phyloP scores from a whole-genome alignment of 306 rosid genomes.

The Quercus ilex region DNA sequence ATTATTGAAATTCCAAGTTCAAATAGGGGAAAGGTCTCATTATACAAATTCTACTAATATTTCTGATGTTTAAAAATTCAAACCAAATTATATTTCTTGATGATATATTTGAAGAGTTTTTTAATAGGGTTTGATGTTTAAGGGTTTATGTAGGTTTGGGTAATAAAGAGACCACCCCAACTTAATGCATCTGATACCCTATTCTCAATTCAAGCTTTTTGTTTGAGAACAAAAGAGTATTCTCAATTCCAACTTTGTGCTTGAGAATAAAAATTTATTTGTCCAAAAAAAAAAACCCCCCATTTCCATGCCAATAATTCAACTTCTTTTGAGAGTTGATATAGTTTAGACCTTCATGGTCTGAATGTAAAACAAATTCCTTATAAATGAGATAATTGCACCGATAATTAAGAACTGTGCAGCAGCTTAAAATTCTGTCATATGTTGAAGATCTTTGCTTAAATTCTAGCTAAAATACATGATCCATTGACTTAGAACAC shows the following conservation, averaged over 20 bases:
- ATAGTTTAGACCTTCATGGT: not conserved
- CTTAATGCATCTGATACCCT: not conserved
- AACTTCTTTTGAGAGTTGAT: not conserved
- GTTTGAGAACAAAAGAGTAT: constrained; percentile 1
- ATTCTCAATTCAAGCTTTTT: not conserved
- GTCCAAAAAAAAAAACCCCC: not conserved
- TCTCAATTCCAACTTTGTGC: not conserved
- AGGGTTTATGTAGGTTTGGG: no score
- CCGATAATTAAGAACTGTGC: not conserved
- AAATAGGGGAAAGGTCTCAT: no score
- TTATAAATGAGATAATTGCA: not conserved
- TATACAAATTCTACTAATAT: no score
- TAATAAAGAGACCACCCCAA: not conserved
- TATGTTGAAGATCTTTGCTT: not conserved
- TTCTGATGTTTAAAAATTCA: no score
- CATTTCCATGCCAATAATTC: not conserved
- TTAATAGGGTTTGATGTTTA: no score
- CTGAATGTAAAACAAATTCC: not conserved
- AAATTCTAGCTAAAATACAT: not conserved
- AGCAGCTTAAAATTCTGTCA: not conserved
- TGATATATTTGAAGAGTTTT: no score
- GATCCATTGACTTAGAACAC: not conserved
- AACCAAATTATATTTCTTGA: no score
- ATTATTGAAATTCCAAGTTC: no score
- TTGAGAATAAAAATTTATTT: no score